Conservation (phyloP, 805 yeast species). For the Komagataella ulmi region DNA sequence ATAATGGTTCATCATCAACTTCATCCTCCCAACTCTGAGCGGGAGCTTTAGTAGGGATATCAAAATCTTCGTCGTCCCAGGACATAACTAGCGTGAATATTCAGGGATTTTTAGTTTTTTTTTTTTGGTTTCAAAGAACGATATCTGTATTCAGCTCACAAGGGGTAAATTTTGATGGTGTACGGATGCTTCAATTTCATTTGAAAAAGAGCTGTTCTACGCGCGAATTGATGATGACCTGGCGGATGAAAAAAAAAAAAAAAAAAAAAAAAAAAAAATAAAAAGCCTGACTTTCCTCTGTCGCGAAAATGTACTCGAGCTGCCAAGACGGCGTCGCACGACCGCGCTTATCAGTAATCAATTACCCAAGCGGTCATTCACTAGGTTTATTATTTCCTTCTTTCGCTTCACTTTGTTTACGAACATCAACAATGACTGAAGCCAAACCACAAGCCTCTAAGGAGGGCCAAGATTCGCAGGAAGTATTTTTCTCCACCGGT, state of each 20-base stretch:
- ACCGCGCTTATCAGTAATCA: neutral
- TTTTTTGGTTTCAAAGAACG: neutral
- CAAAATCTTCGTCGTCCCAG: slow-evolving; percentile 81
- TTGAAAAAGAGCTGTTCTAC: too few species aligned
- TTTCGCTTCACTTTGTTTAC: neutral
- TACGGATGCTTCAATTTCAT: neutral
- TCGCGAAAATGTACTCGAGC: neutral
- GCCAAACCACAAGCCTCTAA: neutral
- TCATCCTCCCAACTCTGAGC: slow-evolving; percentile 77
- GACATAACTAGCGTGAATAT: neutral
- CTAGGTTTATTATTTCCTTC: neutral
- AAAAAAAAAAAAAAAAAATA: too few species aligned
- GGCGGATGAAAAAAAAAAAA: neutral
- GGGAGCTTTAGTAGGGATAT: slow-evolving; percentile 39
- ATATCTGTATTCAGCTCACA: neutral
- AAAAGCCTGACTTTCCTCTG: neutral
- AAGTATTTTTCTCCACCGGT: slow-evolving; percentile 34
- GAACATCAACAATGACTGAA: neutral
- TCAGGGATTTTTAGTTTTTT: neutral
- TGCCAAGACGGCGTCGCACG: neutral
- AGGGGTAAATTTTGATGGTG: neutral
- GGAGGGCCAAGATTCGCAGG: slow-evolving; percentile 13
- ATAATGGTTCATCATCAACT: slow-evolving; percentile 58
- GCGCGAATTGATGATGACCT: neutral
- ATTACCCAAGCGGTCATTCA: neutral